Conservation (phyloP, 2,329 filamentous ascomycete species). For the Calcarisporium arbuscula region DNA sequence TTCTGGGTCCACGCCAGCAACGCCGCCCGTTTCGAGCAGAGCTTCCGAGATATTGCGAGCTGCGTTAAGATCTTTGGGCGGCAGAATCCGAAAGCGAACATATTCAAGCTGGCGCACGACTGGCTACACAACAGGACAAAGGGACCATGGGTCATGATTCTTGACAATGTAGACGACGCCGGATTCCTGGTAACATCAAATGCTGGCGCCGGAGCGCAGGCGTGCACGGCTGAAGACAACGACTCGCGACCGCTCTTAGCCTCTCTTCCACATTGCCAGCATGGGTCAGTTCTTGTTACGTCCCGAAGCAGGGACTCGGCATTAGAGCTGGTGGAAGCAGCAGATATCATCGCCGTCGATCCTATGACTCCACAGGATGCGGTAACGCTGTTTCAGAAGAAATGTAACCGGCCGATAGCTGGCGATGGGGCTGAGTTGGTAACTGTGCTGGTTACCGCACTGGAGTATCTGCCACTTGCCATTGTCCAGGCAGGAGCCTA, state of each 20-base stretch:
- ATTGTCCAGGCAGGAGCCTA: constrained; percentile 19
- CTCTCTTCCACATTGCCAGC: constrained; percentile 10
- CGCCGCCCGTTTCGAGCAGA: constrained; percentile 24
- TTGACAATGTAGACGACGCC: constrained; percentile 15
- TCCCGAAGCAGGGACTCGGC: constrained; percentile 11
- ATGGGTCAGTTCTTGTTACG: constrained; percentile 13
- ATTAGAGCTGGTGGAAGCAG: constrained; percentile 8
- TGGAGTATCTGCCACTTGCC: constrained; percentile 23
- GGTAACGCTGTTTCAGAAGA: constrained; percentile 11
- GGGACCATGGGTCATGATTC: constrained; percentile 14
- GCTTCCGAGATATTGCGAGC: constrained; percentile 26
- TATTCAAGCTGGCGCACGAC: constrained; percentile 23
- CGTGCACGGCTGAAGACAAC: not conserved
- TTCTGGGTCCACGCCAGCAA: constrained; percentile 32
- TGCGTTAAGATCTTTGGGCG: constrained; percentile 21
- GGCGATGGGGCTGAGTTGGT: constrained; percentile 2
- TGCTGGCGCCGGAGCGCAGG: not conserved
- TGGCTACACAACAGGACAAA: constrained; percentile 18
- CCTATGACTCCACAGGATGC: constrained; percentile 10
- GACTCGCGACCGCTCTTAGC: constrained; percentile 3
- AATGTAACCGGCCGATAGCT: constrained; percentile 2
- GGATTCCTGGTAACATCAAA: constrained; percentile 1
- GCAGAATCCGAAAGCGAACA: constrained; percentile 21
- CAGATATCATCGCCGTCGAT: constrained; percentile 7
- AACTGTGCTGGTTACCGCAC: constrained; percentile 10